Base-by-base conservation (phyloP, 192 early-diverging fungal species). In the Pilaira anomala region DNA sequence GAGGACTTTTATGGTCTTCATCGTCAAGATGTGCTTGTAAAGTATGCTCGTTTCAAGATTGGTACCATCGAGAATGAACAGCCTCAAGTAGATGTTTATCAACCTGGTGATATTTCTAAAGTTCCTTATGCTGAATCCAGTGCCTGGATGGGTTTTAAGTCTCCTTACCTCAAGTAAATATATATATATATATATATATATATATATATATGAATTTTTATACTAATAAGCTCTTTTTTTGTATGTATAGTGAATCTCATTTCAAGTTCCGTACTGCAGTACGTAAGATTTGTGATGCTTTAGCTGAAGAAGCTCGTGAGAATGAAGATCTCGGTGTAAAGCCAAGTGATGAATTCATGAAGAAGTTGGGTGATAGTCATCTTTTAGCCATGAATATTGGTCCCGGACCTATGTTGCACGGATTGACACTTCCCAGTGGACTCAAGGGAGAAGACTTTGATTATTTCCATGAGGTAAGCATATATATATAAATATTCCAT, bases 61-160 rank as follows among this genome's bases (percentile, higher is more conserved):
- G 89, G 91, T 63, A 76, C 64, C 48, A 61, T 91, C 30, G 88
- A 83, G 19, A 68, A 75, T 51, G 68, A 62, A 29, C 60, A 75
- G 62, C 46, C 54, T 26, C 45, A 46, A 33, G 68, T 73, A 21
- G 19, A 21, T 48, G 64, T 64, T 49, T 71, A 42, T 61, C 80
- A 60, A 41, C 88, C 87, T 74, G 92, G 92, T 49, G 88, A 88
- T 21, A 66, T 87, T 39, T 67, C 63, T 8, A 60, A 57, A 60
- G 74, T 94, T 29, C 92, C 92, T 9, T 89, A 81, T 66, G 90
- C 85, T 40, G 92, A 93, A 71, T 79, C 89, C 28, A 85, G 82
- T 62, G 91, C 85, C 81, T 76, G 68, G 68, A 49, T 48, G 49
- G 68, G 68, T 8, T 64, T 59, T 45, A 76, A 67, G 29, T 67